Base-by-base conservation (phyloP, 2,329 filamentous ascomycete species). In the Beauveria pseudobassiana region DNA sequence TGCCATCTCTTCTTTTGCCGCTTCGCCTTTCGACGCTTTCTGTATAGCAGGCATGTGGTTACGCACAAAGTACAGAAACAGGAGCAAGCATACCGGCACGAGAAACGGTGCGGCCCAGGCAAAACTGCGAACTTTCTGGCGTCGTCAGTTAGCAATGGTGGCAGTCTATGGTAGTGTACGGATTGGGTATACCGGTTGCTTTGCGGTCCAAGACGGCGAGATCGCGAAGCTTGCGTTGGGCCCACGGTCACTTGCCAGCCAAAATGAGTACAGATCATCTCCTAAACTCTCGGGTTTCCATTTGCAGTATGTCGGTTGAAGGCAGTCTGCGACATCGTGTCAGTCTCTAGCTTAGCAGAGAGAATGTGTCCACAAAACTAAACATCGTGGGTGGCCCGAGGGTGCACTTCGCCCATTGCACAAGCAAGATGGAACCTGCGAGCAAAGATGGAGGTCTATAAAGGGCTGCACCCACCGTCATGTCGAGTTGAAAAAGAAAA, bases 151-250 rank as follows among this genome's bases (percentile, higher is more conserved):
- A 58, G 38, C 8, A 22, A 14, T 28, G 48, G 28, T 34, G 8
- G 18, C 18, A 34, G 16, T 16, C 49, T 51, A 22, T 30, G 10
- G 20, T 12, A 48, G 24, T 49, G 40, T 30, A 54, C 24, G 20
- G 2, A 49, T 48, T 42, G 20, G 45, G 63, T 65, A 65, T 58
- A 70, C 68, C 43, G 63, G 58, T 55, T 68, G 64, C 55, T 67
- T 69, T 16, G 68, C 63, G n/a, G 61, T 69, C 72, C 72, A 74
- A 1, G 70, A 69, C 9, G 70, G 72, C 16, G 72, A 74, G 7
- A 69, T 63, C 2, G 70, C 69, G 69, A 71, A 74, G 42, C 66
- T 69, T 26, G 65, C 42, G 10, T 68, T 67, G 16, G 62, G 54
- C 24, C 65, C 65, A 16, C 65, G 63, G 20, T 63, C 64, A 6